These are phyloP conservation scores for Populus hybrid DNA, from an alignment of 441 rosid genomes.

Conservation along the genomic window DNA sequence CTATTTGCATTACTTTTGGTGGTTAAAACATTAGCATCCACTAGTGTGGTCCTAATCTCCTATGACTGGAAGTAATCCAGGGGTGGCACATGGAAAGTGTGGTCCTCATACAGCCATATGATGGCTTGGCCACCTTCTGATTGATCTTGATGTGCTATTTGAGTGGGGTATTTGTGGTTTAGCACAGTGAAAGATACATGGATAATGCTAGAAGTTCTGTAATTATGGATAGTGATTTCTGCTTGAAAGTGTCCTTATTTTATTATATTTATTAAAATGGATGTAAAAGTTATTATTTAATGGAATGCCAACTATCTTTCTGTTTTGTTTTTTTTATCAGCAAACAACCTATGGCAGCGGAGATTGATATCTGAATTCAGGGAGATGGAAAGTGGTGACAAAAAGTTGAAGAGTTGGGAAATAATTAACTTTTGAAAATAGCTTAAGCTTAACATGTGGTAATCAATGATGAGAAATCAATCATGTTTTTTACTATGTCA, in stretches of 20 bases:
- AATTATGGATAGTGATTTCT: background rate
- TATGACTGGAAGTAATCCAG: background rate
- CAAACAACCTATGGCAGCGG: background rate
- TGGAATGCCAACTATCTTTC: background rate
- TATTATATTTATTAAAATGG: background rate
- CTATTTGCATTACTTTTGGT: background rate
- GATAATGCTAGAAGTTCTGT: background rate
- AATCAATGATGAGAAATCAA: background rate
- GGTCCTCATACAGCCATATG: background rate
- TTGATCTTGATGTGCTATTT: background rate
- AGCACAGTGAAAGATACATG: background rate
- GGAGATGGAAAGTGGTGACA: background rate
- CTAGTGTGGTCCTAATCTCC: background rate
- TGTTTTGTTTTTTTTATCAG: background rate
- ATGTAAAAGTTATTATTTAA: background rate
- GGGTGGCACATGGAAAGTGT: background rate
- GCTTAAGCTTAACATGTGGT: background rate
- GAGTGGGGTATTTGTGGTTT: background rate
- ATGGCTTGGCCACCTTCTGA: background rate
- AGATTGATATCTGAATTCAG: background rate
- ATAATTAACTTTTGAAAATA: background rate
- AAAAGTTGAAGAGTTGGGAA: background rate
- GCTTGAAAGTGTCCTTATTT: background rate
- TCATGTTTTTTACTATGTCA: slow-evolving; percentile 35
- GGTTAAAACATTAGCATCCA: background rate